Evolutionary conservation across 352 stramenopile species (phyloP).

Genomic region (Discostella stelligera): DNA sequence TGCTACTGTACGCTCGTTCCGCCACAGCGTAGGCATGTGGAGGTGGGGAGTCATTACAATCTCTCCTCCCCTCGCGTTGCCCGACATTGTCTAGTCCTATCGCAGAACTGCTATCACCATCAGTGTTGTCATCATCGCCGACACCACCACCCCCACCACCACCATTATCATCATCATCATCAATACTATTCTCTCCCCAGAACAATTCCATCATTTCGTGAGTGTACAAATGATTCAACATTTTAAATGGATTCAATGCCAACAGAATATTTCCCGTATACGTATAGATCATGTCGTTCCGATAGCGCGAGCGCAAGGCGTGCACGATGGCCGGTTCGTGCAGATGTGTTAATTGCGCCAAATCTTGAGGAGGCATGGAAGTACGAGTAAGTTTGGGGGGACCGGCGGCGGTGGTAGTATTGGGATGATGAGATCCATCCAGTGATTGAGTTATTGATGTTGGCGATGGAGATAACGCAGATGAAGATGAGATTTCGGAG

Average conservation of each 20-base stretch:
- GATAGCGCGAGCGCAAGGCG: conserved; percentile 47
- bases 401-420: background rate
- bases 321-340: conserved; percentile 66
- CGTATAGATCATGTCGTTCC: conserved; percentile 65
- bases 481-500: background rate
- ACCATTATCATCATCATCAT: background rate
- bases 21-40: conserved; percentile 78
- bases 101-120: background rate
- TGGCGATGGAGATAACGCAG: conserved; percentile 8
- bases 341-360: conserved; percentile 55
- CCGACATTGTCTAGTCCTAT: background rate
- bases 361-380: conserved; percentile 35
- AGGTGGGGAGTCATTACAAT: conserved; percentile 21
- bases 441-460: conserved; percentile 23
- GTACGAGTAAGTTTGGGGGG: background rate
- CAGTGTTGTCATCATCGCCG: too few species aligned
- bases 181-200: conserved; percentile 11
- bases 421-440: background rate
- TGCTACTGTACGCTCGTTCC: conserved; percentile 70
- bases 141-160: background rate
- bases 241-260: conserved; percentile 71
- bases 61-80: background rate
- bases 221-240: conserved; percentile 55
- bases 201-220: conserved; percentile 54
- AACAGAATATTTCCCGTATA: conserved; percentile 62